Evolutionary conservation across 106 monocot genomes (phyloP), one percentile per base, ranked within the genome.

Genomic region (Allium fistulosum): DNA sequence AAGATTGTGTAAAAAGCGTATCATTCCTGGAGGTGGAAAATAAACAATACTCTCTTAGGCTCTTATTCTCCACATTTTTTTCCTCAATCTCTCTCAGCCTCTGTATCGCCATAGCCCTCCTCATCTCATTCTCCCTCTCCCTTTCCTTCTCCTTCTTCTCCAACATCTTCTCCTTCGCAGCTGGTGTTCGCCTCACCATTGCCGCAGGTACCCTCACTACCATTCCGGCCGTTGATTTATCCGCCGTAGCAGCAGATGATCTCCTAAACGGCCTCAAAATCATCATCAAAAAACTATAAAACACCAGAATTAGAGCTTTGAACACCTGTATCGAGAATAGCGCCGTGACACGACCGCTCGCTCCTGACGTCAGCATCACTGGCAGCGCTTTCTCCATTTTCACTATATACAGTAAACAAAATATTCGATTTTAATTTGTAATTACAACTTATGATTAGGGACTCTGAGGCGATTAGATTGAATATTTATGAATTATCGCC

Each of bases 1-100:
- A 93, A 9, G 88, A 88, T 49, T 79, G 82, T 47, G 92, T 93
- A 71, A 93, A 93, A 4, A 93, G 74, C 45, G 81, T 73, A 58
- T 93, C 88, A 7, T 85, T 85, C 49, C 92, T 80, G 11, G 62
- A 66, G 57, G 88, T 88, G 17, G 62, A 17, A 62, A 93, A 80
- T 60, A 88, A 8, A 10, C 76, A 57, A 59, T 68, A 87, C 37
- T 88, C 79, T 61, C 81, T 78, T 28, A 13, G 22, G 59, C 80
- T 83, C 51, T 68, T 51, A 48, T 17, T 71, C 28, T 59, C 53
- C 27, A 13, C 71, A 15, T 51, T 72, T 14, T 26, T 72, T 55
- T 52, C 75, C 15, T 68, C 74, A 17, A 51, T 68, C 71, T 17
- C 46, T 26, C 58, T 64, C 67, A 88, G 10, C 50, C 87, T 63